A percentile compares a stretch with the other conserved stretches of the same genome.
Conservation (phyloP, 176 grass and related monocot species). For the Lolium perenne region DNA sequence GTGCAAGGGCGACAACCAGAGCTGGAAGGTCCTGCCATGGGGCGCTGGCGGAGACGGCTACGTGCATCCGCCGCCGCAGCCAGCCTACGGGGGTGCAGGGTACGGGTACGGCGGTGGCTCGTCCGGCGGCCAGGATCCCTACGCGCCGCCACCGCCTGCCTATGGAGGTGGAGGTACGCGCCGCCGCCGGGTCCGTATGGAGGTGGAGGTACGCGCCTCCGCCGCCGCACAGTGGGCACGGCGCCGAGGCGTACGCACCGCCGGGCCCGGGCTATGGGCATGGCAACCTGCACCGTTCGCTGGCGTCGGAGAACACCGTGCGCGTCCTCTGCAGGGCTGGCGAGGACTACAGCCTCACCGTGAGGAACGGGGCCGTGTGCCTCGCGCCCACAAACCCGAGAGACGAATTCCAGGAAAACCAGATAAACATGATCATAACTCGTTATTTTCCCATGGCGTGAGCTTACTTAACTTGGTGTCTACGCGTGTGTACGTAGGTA, state of each 20-base stretch:
- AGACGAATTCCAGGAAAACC: conserved; percentile 59
- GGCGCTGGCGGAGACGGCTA: conserved; percentile 45
- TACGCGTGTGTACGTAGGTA: too few relatives aligned
- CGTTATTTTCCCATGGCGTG: background rate
- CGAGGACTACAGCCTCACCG: conserved; percentile 58
- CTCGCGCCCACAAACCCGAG: conserved; percentile 63
- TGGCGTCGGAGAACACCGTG: conserved; percentile 52
- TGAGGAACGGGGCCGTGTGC: conserved; percentile 63
- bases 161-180: conserved; percentile 20
- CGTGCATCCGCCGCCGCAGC: background rate
- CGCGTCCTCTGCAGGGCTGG: conserved; percentile 61
- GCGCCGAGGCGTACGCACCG: background rate
- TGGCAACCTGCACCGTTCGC: conserved; percentile 36
- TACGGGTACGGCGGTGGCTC: conserved; percentile 13
- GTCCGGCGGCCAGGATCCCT: conserved; percentile 22
- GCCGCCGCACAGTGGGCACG: background rate
- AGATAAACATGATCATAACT: background rate
- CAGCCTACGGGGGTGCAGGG: background rate
- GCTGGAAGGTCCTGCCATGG: conserved; percentile 76
- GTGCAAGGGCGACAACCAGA: conserved; percentile 72
- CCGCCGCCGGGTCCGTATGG: background rate
- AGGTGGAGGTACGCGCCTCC: background rate
- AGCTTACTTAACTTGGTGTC: background rate
- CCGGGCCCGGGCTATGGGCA: background rate
- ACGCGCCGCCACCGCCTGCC: background rate